Conservation (phyloP, 116 monocot genomes). For the Posidonia oceanica region DNA sequence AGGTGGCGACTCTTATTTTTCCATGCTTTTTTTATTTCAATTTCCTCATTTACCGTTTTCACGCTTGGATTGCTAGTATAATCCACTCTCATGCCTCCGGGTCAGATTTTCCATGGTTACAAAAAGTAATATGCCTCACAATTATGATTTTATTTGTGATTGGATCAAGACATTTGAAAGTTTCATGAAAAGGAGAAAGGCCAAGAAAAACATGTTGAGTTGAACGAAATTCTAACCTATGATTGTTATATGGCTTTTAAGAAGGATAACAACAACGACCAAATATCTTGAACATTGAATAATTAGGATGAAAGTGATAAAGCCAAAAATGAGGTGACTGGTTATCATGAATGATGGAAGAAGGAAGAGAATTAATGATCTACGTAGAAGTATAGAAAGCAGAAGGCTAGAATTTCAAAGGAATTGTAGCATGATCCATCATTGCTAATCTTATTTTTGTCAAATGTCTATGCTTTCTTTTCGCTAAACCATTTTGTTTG, state of each 20-base stretch:
- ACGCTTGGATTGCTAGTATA: too few species aligned
- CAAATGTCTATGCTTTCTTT: slow-evolving; percentile 2
- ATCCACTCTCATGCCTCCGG: too few species aligned
- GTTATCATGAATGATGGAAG: neutral
- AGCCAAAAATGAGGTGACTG: slow-evolving; percentile 1
- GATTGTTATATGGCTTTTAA: neutral
- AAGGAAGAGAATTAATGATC: slow-evolving; percentile 1
- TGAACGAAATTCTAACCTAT: neutral
- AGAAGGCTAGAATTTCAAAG: neutral
- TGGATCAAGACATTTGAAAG: neutral
- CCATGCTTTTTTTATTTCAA: too few species aligned
- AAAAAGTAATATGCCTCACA: neutral
- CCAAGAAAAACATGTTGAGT: neutral
- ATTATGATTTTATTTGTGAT: neutral
- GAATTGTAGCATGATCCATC: neutral
- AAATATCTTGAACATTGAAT: neutral
- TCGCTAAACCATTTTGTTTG: slow-evolving; percentile 2
- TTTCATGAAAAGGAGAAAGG: neutral
- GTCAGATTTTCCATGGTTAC: too few species aligned
- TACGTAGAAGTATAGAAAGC: neutral
- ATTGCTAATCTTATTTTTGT: slow-evolving; percentile 3
- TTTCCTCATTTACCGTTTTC: too few species aligned
- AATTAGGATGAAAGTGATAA: neutral
- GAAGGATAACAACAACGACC: neutral
- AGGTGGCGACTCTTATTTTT: too few species aligned